These are phyloP conservation scores for Kitagawia praeruptora DNA, from an alignment of 129 eudicot genomes.

Conservation along the genomic window DNA sequence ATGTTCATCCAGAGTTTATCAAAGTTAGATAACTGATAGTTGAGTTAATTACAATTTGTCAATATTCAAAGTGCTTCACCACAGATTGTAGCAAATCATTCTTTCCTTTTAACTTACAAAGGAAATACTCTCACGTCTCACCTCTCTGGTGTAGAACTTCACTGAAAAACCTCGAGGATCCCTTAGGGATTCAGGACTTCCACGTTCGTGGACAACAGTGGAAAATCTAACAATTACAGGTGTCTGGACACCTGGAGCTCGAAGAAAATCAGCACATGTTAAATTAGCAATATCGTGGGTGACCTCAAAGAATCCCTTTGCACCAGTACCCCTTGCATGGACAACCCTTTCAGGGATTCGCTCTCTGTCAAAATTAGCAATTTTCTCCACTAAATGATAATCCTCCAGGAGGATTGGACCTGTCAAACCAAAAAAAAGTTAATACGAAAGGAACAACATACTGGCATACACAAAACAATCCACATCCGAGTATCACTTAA, in stretches of 20 bases:
- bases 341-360: constrained; percentile 90
- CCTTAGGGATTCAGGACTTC: constrained; percentile 77
- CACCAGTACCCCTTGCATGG: constrained; percentile 88
- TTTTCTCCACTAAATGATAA: constrained; percentile 61
- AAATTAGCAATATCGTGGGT: constrained; percentile 66
- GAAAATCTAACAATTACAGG: constrained; percentile 86
- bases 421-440: constrained; percentile 14
- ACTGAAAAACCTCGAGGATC: constrained; percentile 90
- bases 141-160: constrained; percentile 86
- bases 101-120: neutral
- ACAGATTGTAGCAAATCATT: neutral
- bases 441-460: neutral
- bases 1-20: neutral
- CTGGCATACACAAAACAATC: neutral
- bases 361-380: constrained; percentile 46
- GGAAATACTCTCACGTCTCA: constrained; percentile 42
- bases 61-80: neutral
- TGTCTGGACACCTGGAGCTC: constrained; percentile 84
- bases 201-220: constrained; percentile 85
- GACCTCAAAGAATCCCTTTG: constrained; percentile 90
- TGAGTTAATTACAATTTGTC: neutral
- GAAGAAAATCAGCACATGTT: constrained; percentile 80
- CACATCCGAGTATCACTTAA: neutral
- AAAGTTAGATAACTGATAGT: neutral
- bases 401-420: constrained; percentile 93